phyloP scores from a whole-genome alignment of 768 basidiomycete species.

The Termitomyces sp. region DNA sequence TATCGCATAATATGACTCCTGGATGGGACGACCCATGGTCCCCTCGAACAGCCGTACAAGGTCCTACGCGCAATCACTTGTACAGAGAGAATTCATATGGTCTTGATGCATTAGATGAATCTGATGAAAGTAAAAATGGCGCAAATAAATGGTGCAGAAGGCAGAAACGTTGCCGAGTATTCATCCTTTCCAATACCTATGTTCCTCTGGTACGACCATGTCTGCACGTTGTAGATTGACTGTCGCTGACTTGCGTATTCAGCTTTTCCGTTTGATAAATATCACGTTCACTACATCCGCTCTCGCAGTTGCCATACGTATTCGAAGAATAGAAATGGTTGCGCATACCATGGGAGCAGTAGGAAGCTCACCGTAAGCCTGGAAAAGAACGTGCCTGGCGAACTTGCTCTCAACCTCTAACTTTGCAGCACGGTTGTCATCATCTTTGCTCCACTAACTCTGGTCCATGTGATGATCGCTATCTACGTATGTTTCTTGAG shows the following conservation, averaged over 20 bases:
- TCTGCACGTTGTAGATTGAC: background rate
- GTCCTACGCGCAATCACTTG: constrained; percentile 27
- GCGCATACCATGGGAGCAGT: constrained; percentile 61
- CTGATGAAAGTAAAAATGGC: constrained; percentile 21
- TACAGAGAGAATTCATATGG: constrained; percentile 23
- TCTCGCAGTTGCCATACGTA: constrained; percentile 74
- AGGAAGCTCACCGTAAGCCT: constrained; percentile 75
- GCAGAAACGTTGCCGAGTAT: constrained; percentile 53
- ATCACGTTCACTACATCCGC: constrained; percentile 78
- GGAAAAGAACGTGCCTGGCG: background rate
- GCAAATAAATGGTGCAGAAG: constrained; percentile 27
- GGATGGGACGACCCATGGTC: constrained; percentile 72
- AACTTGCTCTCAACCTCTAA: background rate
- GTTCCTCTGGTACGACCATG: constrained; percentile 63
- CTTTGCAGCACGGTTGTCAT: constrained; percentile 69
- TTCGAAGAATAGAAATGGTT: constrained; percentile 54
- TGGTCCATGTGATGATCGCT: constrained; percentile 81
- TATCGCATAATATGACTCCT: constrained; percentile 53
- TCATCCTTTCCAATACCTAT: constrained; percentile 71
- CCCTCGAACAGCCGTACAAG: constrained; percentile 38
- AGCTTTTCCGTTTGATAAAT: constrained; percentile 86
- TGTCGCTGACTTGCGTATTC: constrained; percentile 5
- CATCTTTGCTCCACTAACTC: constrained; percentile 79
- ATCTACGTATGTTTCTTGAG: constrained; percentile 62
- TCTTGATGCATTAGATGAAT: constrained; percentile 22